These are phyloP conservation scores for Verticillium dahliae DNA, from an alignment of 2,329 filamentous ascomycete genomes.

Conservation along the genomic window DNA sequence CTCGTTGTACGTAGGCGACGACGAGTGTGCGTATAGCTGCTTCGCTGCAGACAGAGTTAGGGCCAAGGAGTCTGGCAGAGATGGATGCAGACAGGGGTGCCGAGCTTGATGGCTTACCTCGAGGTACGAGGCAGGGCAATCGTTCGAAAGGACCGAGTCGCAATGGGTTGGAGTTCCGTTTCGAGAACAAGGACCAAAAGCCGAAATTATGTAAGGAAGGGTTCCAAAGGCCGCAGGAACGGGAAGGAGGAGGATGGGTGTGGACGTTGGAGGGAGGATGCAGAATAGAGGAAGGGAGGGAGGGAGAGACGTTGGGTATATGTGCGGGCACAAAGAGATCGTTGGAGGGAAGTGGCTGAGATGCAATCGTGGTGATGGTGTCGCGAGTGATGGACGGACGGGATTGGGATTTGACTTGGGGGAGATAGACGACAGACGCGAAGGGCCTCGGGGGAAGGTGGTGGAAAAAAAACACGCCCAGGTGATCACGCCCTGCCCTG, in stretches of 20 bases:
- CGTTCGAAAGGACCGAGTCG: neutral
- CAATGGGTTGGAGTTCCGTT: neutral
- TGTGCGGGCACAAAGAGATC: neutral
- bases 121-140: neutral
- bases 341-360: neutral
- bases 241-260: neutral
- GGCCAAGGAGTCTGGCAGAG: neutral
- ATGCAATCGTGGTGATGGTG: neutral
- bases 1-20: neutral
- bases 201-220: neutral
- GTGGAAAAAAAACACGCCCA: slow-evolving; percentile 5
- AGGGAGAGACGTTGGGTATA: neutral
- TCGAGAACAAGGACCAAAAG: neutral
- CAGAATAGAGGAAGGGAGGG: neutral
- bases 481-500: slow-evolving; percentile 11
- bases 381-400: neutral
- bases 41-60: neutral
- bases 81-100: neutral
- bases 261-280: neutral
- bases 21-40: neutral
- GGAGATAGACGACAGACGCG: neutral
- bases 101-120: neutral
- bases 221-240: neutral
- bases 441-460: neutral
- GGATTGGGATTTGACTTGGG: neutral